Percentiles rank a stretch among this genome's conserved stretches.
Conservation (phyloP, 768 basidiomycete species). For the Naganishia randhawae region DNA sequence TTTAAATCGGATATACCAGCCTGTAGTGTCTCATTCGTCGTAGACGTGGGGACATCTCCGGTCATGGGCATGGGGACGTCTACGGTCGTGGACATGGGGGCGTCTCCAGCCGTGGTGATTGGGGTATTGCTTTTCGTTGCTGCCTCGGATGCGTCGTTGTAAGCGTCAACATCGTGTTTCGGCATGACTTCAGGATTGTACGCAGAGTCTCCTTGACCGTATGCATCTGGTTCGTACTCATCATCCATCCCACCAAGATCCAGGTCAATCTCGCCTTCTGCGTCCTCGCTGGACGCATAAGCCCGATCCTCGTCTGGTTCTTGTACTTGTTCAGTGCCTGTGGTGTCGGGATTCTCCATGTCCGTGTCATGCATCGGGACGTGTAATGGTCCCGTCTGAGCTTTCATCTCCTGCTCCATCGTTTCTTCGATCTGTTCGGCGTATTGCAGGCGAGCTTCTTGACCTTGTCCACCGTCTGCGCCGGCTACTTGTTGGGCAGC, state of each 20-base stretch:
- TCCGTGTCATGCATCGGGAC: not conserved
- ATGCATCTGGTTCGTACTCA: conserved; percentile 8
- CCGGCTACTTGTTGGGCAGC: conserved; percentile 6
- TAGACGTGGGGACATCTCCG: conserved; percentile 6
- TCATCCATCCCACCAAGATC: conserved; percentile 23
- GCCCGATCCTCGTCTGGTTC: not conserved
- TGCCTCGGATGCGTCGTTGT: conserved; percentile 7
- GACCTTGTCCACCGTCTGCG: not conserved
- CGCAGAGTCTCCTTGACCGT: not conserved
- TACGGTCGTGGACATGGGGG: conserved; percentile 17
- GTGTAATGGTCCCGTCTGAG: not conserved
- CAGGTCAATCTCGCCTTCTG: conserved; percentile 28
- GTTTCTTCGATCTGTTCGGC: conserved; percentile 16
- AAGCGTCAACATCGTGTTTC: conserved; percentile 4
- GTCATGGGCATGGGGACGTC: too few relatives aligned
- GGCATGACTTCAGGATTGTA: not conserved
- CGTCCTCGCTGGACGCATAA: conserved; percentile 24
- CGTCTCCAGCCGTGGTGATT: too few relatives aligned
- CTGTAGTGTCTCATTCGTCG: not conserved
- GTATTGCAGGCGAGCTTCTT: conserved; percentile 10
- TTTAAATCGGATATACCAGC: not conserved
- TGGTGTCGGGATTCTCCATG: not conserved
- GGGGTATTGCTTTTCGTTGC: too few relatives aligned
- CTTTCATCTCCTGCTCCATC: conserved; percentile 9
- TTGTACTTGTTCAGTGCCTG: not conserved